Conservation (phyloP, 148 eudicot species). For the Camellia japonica region DNA sequence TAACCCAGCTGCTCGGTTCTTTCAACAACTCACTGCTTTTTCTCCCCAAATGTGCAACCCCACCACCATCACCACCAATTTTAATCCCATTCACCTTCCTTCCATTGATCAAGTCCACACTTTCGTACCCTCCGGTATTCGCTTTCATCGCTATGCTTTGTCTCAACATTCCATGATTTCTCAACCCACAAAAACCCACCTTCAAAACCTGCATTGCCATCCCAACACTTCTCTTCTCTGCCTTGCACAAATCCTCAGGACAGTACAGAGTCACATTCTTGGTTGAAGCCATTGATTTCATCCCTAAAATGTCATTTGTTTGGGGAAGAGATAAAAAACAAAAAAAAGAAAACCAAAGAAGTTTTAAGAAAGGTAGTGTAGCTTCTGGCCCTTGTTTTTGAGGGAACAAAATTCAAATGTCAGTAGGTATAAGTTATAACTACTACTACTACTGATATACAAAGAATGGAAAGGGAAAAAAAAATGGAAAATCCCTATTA, state of each 20-base stretch:
- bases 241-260: neutral
- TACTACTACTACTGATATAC: neutral
- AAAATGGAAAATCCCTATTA: no score
- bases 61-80: slow-evolving; percentile 26
- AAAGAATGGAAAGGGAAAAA: neutral
- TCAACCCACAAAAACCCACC: neutral
- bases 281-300: slow-evolving; percentile 31
- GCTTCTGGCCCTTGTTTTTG: neutral
- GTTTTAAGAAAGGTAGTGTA: neutral
- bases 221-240: neutral
- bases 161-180: slow-evolving; percentile 4
- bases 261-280: neutral
- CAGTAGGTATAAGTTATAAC: slow-evolving; percentile 17
- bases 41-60: slow-evolving; percentile 25
- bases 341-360: neutral
- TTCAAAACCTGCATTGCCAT: neutral
- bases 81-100: slow-evolving; percentile 56
- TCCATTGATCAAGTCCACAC: slow-evolving; percentile 44
- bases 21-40: slow-evolving; percentile 2
- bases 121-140: slow-evolving; percentile 3
- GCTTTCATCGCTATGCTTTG: slow-evolving; percentile 26
- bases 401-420: neutral
- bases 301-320: slow-evolving; percentile 13
- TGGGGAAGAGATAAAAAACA: neutral
- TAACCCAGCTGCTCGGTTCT: no score